Evolutionary conservation across 768 basidiomycete species (phyloP).

Genomic region (Lactarius tabidus): DNA sequence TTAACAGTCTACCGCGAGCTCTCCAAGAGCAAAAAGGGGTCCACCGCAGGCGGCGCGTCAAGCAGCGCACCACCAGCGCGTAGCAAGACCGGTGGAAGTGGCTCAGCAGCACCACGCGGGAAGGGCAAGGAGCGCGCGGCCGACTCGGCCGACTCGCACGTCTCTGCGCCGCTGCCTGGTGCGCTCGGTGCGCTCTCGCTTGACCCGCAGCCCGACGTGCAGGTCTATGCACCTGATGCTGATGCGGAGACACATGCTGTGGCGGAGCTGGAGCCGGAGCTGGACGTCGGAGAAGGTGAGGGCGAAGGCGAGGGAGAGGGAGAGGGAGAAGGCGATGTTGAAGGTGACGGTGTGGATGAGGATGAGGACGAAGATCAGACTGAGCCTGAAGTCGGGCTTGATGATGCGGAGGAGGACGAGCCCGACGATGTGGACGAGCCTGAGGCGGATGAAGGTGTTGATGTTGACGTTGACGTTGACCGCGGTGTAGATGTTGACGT

Average conservation of each 20-base stretch:
- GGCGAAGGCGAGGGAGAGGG: conserved; percentile 37
- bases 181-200: conserved; percentile 23
- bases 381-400: not conserved
- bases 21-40: conserved; percentile 56
- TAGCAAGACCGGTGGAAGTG: not conserved
- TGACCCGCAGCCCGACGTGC: conserved; percentile 28
- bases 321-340: conserved; percentile 35
- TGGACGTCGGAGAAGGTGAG: conserved; percentile 35
- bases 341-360: conserved; percentile 30
- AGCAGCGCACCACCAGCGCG: conserved; percentile 28
- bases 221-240: not conserved
- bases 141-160: not conserved
- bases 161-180: conserved; percentile 25
- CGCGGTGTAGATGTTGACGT: conserved; percentile 14
- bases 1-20: conserved; percentile 59
- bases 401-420: not conserved
- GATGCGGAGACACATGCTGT: conserved; percentile 30
- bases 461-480: not conserved
- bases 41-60: conserved; percentile 20
- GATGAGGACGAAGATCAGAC: conserved; percentile 14
- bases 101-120: conserved; percentile 9
- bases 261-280: conserved; percentile 29
- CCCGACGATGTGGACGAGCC: conserved; percentile 3
- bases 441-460: conserved; percentile 13
- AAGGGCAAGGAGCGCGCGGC: conserved; percentile 23